Percentiles rank a stretch among this genome's conserved stretches.
These are phyloP conservation scores for Penicillium riverlandense DNA, from an alignment of 495 filamentous ascomycete genomes.

Conservation along the genomic window DNA sequence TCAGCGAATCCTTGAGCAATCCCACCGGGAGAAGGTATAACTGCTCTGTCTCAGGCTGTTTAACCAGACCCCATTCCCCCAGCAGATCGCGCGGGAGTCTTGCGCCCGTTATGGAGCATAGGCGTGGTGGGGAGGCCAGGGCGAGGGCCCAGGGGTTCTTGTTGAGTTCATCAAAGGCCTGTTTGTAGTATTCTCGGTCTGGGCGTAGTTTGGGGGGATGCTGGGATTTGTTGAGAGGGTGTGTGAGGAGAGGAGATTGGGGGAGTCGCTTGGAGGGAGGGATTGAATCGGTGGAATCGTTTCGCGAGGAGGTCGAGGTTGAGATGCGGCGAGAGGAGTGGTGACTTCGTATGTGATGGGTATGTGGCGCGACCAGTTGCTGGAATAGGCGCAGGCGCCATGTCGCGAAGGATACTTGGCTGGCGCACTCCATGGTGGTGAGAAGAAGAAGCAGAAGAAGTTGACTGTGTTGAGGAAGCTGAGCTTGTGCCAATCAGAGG, in stretches of 20 bases:
- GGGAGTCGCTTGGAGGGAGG: conserved; percentile 32
- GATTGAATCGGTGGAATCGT: conserved; percentile 1
- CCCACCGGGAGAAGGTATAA: conserved; percentile 55
- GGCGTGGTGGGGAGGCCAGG: conserved; percentile 58
- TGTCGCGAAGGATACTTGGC: conserved; percentile 22
- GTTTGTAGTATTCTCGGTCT: conserved; percentile 35
- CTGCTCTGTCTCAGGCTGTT: conserved; percentile 46
- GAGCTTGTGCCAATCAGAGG: conserved; percentile 13
- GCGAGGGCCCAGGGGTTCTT: conserved; percentile 43
- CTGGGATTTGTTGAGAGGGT: conserved; percentile 8
- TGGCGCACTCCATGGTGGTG: conserved; percentile 23
- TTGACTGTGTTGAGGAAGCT: conserved; percentile 4
- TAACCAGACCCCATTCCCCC: conserved; percentile 50
- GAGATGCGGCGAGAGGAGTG: conserved; percentile 3
- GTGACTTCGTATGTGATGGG: neutral
- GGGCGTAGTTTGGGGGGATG: conserved; percentile 18
- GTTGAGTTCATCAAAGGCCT: conserved; percentile 6
- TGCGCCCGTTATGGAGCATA: conserved; percentile 49
- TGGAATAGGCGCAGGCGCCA: conserved; percentile 28
- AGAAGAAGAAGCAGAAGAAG: conserved; percentile 1
- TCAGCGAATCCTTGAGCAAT: conserved; percentile 28
- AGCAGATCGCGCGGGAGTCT: conserved; percentile 58
- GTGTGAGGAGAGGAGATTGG: conserved; percentile 30
- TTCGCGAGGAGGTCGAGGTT: neutral
- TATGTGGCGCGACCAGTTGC: conserved; percentile 12